A percentile compares a stretch with the other conserved stretches of the same genome.
phyloP scores from a whole-genome alignment of 345 rosid genomes.

The Euclidium syriacum region DNA sequence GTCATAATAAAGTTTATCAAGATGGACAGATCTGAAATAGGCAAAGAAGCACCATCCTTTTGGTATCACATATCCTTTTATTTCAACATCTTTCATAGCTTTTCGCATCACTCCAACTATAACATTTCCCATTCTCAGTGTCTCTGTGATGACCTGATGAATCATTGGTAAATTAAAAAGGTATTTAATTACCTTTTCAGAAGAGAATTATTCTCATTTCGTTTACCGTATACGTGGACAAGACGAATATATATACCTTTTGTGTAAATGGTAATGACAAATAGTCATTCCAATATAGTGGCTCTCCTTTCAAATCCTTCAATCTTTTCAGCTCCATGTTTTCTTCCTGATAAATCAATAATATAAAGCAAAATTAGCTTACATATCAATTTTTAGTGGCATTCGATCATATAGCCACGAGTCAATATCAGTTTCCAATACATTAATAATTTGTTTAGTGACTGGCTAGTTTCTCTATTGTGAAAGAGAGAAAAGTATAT shows the following conservation, averaged over 20 bases:
- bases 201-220: neutral
- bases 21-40: conserved; percentile 91
- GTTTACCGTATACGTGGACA: neutral
- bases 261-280: conserved; percentile 80
- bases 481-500: conserved; percentile 3
- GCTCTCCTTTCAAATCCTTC: conserved; percentile 59
- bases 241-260: conserved; percentile 36
- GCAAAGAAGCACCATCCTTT: conserved; percentile 91
- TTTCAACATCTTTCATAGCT: conserved; percentile 70
- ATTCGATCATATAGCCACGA: conserved; percentile 13
- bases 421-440: neutral
- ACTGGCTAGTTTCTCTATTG: neutral
- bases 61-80: conserved; percentile 82
- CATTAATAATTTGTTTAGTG: neutral
- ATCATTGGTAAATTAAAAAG: neutral
- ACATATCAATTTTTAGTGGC: neutral
- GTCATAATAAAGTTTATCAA: conserved; percentile 72
- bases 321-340: conserved; percentile 66
- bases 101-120: conserved; percentile 90
- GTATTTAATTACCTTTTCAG: conserved; percentile 10
- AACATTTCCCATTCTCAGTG: conserved; percentile 83
- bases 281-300: conserved; percentile 75
- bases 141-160: conserved; percentile 88
- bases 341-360: conserved; percentile 60
- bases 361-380: neutral